A percentile compares a stretch with the other conserved stretches of the same genome.
Conservation (phyloP, 2,329 filamentous ascomycete species). For the Penicillium sp. region DNA sequence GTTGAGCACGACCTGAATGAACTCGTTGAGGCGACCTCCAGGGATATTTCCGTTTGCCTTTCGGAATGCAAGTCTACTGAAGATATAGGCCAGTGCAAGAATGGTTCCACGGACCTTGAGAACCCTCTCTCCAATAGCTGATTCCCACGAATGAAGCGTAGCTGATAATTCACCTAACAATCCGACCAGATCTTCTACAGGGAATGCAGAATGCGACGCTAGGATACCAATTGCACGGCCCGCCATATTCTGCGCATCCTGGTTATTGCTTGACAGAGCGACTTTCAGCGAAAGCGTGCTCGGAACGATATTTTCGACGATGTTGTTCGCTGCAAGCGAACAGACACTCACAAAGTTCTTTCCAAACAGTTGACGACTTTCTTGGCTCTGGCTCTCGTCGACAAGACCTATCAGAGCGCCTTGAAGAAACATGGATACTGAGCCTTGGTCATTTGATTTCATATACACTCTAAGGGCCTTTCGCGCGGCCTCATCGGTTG, state of each 20-base stretch:
- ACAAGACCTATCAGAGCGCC: slow-evolving; percentile 52
- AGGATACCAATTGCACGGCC: slow-evolving; percentile 78
- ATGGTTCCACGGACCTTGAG: slow-evolving; percentile 66
- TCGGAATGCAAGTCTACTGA: slow-evolving; percentile 62
- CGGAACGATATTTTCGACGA: slow-evolving; percentile 56
- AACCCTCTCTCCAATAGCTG: slow-evolving; percentile 63
- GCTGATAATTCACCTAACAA: slow-evolving; percentile 54
- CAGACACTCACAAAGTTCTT: slow-evolving; percentile 60
- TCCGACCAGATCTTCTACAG: slow-evolving; percentile 47
- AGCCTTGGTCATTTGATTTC: slow-evolving; percentile 36
- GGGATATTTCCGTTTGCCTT: slow-evolving; percentile 35
- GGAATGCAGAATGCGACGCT: slow-evolving; percentile 63
- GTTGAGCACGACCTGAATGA: slow-evolving; percentile 53
- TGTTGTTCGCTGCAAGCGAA: slow-evolving; percentile 58
- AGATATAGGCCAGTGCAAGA: slow-evolving; percentile 62
- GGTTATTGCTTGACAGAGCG: slow-evolving; percentile 73
- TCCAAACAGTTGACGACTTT: slow-evolving; percentile 51
- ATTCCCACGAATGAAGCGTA: slow-evolving; percentile 58
- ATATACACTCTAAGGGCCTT: slow-evolving; percentile 53
- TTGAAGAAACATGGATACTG: slow-evolving; percentile 49
- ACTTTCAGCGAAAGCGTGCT: slow-evolving; percentile 60
- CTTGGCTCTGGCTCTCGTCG: slow-evolving; percentile 44
- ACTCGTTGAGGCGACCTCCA: slow-evolving; percentile 46
- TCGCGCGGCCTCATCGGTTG: slow-evolving; percentile 70
- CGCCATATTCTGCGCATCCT: slow-evolving; percentile 67